Evolutionary conservation across 768 basidiomycete species (phyloP).

Genomic region (Galerina marginata): DNA sequence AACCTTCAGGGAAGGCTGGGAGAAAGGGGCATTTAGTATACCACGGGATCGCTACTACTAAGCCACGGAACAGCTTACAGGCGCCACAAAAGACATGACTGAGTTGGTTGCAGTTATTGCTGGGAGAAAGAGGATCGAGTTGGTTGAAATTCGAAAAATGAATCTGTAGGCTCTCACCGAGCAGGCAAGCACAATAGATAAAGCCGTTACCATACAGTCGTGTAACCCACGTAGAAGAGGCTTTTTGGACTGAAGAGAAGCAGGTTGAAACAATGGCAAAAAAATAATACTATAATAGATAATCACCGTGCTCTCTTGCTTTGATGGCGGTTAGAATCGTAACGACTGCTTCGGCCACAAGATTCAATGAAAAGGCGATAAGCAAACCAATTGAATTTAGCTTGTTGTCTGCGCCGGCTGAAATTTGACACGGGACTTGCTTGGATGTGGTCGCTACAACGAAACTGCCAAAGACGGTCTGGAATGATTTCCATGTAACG

Average conservation of each 20-base stretch:
- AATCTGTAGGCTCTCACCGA: not conserved
- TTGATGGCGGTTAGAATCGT: not conserved
- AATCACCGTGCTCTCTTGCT: not conserved
- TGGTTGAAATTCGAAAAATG: not conserved
- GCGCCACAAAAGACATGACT: not conserved
- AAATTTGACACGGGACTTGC: too few species aligned
- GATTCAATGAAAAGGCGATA: too few species aligned
- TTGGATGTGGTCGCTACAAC: too few species aligned
- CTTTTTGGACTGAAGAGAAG: not conserved
- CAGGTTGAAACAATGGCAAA: not conserved
- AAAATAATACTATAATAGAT: not conserved
- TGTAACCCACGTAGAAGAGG: slow-evolving; percentile 2
- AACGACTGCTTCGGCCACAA: too few species aligned
- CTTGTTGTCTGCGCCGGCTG: too few species aligned
- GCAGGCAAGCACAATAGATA: slow-evolving; percentile 7
- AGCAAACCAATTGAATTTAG: too few species aligned
- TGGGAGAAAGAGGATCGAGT: not conserved
- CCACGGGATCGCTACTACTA: too few species aligned
- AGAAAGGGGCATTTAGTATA: too few species aligned
- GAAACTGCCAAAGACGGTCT: too few species aligned
- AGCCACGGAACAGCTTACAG: not conserved
- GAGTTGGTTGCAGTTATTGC: slow-evolving; percentile 1
- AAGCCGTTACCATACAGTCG: slow-evolving; percentile 9
- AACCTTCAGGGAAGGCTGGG: not conserved
- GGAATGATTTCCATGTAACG: too few species aligned